Percentiles rank a stretch among this genome's conserved stretches.
Conservation (phyloP, 2,329 filamentous ascomycete genomes). For the Claviceps lovelessii region DNA sequence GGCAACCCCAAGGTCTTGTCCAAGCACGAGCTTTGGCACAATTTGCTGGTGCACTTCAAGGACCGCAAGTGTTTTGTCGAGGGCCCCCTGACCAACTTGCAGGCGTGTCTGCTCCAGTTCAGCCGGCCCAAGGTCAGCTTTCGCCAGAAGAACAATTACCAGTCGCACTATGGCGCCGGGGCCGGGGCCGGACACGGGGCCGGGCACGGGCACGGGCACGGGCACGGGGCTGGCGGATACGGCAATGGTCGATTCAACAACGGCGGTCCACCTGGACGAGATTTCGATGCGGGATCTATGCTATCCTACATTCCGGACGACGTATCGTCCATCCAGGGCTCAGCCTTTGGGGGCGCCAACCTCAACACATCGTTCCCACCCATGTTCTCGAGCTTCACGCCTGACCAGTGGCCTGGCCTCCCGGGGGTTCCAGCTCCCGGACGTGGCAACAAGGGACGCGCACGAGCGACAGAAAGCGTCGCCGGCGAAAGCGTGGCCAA, state of each 20-base stretch:
- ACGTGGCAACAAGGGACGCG: conserved; percentile 53
- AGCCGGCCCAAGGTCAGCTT: conserved; percentile 86
- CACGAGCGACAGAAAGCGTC: conserved; percentile 58
- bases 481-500: conserved; percentile 87
- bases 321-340: conserved; percentile 89
- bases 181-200: conserved; percentile 14
- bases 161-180: conserved; percentile 52
- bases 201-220: conserved; percentile 19
- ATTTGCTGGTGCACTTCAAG: conserved; percentile 89
- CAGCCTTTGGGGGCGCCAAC: conserved; percentile 73
- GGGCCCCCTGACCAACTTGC: conserved; percentile 87
- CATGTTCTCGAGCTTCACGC: conserved; percentile 87
- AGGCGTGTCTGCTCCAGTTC: conserved; percentile 88
- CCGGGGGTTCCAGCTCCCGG: conserved; percentile 45
- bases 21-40: conserved; percentile 97
- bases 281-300: conserved; percentile 71
- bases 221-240: conserved; percentile 23
- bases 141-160: conserved; percentile 64
- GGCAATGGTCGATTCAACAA: conserved; percentile 28
- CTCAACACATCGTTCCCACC: conserved; percentile 64
- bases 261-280: conserved; percentile 27
- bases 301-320: conserved; percentile 95
- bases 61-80: conserved; percentile 92
- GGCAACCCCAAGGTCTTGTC: conserved; percentile 95
- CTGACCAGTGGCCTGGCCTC: conserved; percentile 77